phyloP scores from a whole-genome alignment of 441 rosid species.

The Eruca vesicaria region DNA sequence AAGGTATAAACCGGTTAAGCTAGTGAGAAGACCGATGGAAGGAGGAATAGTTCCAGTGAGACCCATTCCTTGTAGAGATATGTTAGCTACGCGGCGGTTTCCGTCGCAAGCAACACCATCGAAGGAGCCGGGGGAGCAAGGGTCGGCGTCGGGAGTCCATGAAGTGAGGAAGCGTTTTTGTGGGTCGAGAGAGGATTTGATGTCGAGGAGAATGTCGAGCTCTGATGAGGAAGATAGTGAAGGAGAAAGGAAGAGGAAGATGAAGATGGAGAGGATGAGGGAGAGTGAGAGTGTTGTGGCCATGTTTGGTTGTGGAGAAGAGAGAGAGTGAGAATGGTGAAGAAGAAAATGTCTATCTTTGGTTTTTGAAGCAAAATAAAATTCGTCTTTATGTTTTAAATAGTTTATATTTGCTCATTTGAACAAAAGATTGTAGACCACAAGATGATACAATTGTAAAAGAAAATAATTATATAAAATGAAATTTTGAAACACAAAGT shows the following conservation, averaged over 20 bases:
- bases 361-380: conserved; percentile 24
- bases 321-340: conserved; percentile 28
- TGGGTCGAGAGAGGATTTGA: conserved; percentile 85
- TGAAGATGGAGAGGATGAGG: conserved; percentile 26
- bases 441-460: neutral
- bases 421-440: neutral
- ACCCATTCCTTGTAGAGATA: conserved; percentile 91
- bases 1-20: conserved; percentile 86
- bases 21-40: conserved; percentile 68
- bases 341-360: conserved; percentile 31
- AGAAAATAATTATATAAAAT: neutral
- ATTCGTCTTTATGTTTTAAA: neutral
- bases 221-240: conserved; percentile 49
- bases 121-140: conserved; percentile 60
- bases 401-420: neutral
- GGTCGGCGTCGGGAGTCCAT: conserved; percentile 61
- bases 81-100: conserved; percentile 64
- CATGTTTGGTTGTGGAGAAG: conserved; percentile 60
- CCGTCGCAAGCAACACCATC: conserved; percentile 89
- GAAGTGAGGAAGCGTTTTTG: conserved; percentile 59
- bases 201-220: conserved; percentile 59
- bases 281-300: conserved; percentile 28
- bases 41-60: conserved; percentile 64
- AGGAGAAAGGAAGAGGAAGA: conserved; percentile 34
- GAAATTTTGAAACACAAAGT: neutral